Percentiles rank a stretch among this genome's conserved stretches.
Conservation (phyloP, 2,329 filamentous ascomycete genomes). For the Camptophora hylomeconis region DNA sequence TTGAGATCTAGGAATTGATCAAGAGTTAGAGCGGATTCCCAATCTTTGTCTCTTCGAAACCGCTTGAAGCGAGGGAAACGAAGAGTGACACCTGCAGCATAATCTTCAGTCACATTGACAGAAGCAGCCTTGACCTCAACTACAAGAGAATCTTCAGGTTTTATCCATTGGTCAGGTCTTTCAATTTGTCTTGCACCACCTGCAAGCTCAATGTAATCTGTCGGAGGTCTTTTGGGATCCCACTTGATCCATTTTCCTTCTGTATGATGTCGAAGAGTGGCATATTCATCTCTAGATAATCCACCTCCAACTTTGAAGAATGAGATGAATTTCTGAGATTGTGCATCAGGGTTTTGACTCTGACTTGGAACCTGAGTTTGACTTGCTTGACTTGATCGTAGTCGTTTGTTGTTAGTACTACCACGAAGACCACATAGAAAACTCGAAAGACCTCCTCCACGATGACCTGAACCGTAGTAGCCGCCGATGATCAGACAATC, state of each 20-base stretch:
- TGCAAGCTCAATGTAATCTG: slow-evolving; percentile 65
- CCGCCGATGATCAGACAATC: slow-evolving; percentile 84
- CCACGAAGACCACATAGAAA: slow-evolving; percentile 82
- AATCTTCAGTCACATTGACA: slow-evolving; percentile 61
- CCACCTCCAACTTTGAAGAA: slow-evolving; percentile 98
- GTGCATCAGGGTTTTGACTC: slow-evolving; percentile 47
- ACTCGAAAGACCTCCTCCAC: slow-evolving; percentile 70
- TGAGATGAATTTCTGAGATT: slow-evolving; percentile 49
- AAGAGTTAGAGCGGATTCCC: slow-evolving; percentile 66
- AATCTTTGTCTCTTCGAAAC: slow-evolving; percentile 68
- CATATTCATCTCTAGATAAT: slow-evolving; percentile 73
- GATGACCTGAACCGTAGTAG: slow-evolving; percentile 77
- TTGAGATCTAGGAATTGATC: slow-evolving; percentile 66
- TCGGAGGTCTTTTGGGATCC: slow-evolving; percentile 65
- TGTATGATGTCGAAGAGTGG: slow-evolving; percentile 66
- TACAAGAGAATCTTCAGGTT: slow-evolving; percentile 75
- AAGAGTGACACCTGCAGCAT: slow-evolving; percentile 63
- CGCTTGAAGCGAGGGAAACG: slow-evolving; percentile 83
- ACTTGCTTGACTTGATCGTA: slow-evolving; percentile 19
- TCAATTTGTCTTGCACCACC: slow-evolving; percentile 63
- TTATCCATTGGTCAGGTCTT: slow-evolving; percentile 84
- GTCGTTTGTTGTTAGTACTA: slow-evolving; percentile 51
- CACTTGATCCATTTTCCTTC: slow-evolving; percentile 87
- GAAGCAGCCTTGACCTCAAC: slow-evolving; percentile 80
- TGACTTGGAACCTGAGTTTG: slow-evolving; percentile 22